Evolutionary conservation across 129 eudicot species (phyloP).

Genomic region (Flaveria sonorensis): DNA sequence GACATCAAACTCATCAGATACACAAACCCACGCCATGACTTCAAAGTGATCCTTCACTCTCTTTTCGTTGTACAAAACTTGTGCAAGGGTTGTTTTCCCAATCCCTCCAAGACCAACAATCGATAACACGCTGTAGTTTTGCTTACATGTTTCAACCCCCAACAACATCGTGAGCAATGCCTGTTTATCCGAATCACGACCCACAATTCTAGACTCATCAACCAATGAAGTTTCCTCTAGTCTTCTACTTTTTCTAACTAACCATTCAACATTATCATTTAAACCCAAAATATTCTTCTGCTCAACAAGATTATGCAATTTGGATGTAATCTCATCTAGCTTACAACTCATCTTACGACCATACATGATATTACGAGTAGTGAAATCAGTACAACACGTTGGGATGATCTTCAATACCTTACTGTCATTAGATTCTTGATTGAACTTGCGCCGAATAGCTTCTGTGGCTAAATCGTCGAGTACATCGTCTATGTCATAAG

Average conservation of each 20-base stretch:
- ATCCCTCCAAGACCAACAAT: slow-evolving; percentile 50
- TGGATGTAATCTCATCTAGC: slow-evolving; percentile 23
- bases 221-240: neutral
- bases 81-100: slow-evolving; percentile 51
- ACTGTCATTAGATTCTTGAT: neutral
- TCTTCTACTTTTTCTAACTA: neutral
- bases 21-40: slow-evolving; percentile 46
- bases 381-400: neutral
- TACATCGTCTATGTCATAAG: slow-evolving; percentile 47
- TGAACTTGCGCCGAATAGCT: slow-evolving; percentile 24
- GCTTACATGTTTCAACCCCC: neutral
- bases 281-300: slow-evolving; percentile 34
- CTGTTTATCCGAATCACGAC: slow-evolving; percentile 33
- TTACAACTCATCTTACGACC: slow-evolving; percentile 29
- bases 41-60: slow-evolving; percentile 32
- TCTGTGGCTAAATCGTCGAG: slow-evolving; percentile 47
- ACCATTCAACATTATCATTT: neutral
- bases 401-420: slow-evolving; percentile 25
- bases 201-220: slow-evolving; percentile 29
- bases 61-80: slow-evolving; percentile 36
- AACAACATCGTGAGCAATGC: neutral
- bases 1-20: slow-evolving; percentile 38
- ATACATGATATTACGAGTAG: slow-evolving; percentile 17
- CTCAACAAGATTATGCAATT: slow-evolving; percentile 25
- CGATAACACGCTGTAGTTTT: slow-evolving; percentile 18